A percentile compares a stretch with the other conserved stretches of the same genome.
Evolutionary conservation across 179 eudicot genomes (phyloP).

Genomic region (Carnegiea gigantea): DNA sequence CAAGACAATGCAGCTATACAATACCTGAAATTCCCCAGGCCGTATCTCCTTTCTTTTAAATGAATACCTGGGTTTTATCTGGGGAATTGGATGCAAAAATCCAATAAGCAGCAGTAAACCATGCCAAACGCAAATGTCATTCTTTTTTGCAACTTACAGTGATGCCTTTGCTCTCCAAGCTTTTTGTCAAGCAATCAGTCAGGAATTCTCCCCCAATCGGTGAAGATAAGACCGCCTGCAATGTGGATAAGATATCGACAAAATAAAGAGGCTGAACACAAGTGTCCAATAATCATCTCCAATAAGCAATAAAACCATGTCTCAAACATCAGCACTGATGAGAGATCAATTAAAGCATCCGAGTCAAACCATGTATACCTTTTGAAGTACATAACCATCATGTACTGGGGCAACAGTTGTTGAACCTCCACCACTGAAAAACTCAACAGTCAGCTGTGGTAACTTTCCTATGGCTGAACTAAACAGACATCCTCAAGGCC

Average conservation of each 20-base stretch:
- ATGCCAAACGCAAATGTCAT: constrained; percentile 2
- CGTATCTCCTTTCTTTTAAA: constrained; percentile 94
- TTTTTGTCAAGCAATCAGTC: constrained; percentile 91
- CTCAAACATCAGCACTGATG: background rate
- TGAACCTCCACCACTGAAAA: constrained; percentile 93
- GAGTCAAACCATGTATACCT: constrained; percentile 45
- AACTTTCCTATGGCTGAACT: background rate
- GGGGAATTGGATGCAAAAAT: constrained; percentile 23
- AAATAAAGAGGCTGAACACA: background rate
- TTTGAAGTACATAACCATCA: constrained; percentile 98
- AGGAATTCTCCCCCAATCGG: constrained; percentile 93
- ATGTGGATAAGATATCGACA: constrained; percentile 11
- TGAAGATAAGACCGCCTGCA: constrained; percentile 82
- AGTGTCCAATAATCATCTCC: background rate
- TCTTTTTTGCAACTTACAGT: constrained; percentile 46
- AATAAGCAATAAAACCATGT: background rate
- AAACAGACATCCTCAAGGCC: background rate
- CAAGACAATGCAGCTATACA: constrained; percentile 9
- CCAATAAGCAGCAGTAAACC: background rate
- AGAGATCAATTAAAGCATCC: background rate
- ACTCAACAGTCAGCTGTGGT: constrained; percentile 11
- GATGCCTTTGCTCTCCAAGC: constrained; percentile 96
- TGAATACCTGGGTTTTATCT: constrained; percentile 95
- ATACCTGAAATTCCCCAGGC: constrained; percentile 96
- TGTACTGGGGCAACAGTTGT: constrained; percentile 96